phyloP scores from a whole-genome alignment of 2,329 filamentous ascomycete genomes.

The Dactylellina drechsleri region DNA sequence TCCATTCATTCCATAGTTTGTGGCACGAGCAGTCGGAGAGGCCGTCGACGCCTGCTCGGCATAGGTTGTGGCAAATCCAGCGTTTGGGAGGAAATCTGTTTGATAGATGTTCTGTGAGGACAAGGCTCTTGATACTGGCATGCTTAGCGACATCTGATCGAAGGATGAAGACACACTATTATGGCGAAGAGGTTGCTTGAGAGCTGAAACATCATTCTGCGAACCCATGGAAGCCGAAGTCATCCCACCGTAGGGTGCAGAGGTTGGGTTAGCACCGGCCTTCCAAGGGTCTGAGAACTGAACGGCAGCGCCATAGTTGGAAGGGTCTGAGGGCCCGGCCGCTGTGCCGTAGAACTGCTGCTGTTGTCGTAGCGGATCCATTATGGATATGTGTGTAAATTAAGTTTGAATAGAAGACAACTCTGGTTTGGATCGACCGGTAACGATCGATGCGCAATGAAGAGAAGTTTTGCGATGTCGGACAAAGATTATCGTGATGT shows the following conservation, averaged over 20 bases:
- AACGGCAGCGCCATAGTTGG: conserved; percentile 27
- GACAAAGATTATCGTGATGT: conserved; percentile 30
- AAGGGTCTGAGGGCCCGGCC: conserved; percentile 16
- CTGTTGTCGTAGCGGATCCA: conserved; percentile 48
- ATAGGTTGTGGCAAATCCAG: conserved; percentile 34
- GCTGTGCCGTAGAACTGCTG: conserved; percentile 20
- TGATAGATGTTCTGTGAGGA: conserved; percentile 47
- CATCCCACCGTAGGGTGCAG: conserved; percentile 40
- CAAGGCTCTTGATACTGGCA: conserved; percentile 45
- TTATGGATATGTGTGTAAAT: conserved; percentile 16
- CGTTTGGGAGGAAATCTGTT: conserved; percentile 47
- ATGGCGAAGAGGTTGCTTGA: conserved; percentile 43
- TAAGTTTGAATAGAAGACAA: conserved; percentile 2
- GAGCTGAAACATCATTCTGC: conserved; percentile 33
- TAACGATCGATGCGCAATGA: conserved; percentile 44
- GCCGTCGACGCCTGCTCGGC: conserved; percentile 34
- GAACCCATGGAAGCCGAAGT: conserved; percentile 20
- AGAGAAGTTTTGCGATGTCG: conserved; percentile 18
- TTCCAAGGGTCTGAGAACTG: conserved; percentile 53
- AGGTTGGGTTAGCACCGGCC: conserved; percentile 29
- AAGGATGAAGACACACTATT: conserved; percentile 55
- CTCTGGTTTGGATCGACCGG: conserved; percentile 34
- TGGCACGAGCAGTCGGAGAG: conserved; percentile 39
- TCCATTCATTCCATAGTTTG: conserved; percentile 31
- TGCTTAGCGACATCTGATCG: conserved; percentile 40